Evolutionary conservation across 2,329 filamentous ascomycete genomes (phyloP), one percentile per base, ranked within the genome.

Genomic region (Exophiala oligosperma): DNA sequence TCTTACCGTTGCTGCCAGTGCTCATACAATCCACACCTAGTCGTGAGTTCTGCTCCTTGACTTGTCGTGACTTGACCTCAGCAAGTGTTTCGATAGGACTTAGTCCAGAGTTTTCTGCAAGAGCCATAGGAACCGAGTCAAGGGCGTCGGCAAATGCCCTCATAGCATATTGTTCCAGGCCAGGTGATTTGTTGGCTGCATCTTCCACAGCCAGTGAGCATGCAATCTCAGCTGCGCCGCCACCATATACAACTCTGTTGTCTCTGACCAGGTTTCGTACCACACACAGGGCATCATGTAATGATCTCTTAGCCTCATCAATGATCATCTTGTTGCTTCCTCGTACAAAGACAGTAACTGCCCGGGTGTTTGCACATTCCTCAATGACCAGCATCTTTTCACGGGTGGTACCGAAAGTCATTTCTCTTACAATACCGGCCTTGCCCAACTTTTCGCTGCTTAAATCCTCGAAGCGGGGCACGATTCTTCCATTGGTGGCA

Each of bases 301-400:
- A 83, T 49, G 94, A 97, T 69, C 95, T 87, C 81, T 97, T 97
- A 54, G 95, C 95, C 77, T 99, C 95, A 72, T 99, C 95, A 73
- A 99, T 97, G 74, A 99, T 96, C 94, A 99, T 99, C 83, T 97
- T 99, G 84, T 99, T 99, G 82, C 92, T 96, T 70, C 94, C 94
- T 70, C 94, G 84, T 60, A 99, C 90, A 75, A 99, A 99, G 55
- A 96, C 87, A 2, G 94, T 99, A 60, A 99, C 95, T 46, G 94
- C 94, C 69, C 94, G 84, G 58, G 91, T 96, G 80, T 99, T 99
- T 71, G 95, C 94, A 73, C 94, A 99, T 78, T 99, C 94, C 79
- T 99, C 95, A 69, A 99, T 99, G 57, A 99, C 91, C 68, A 99
- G 82, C 94, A 99, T 99, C 85, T 99, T 97, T 78, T 99, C 94